Evolutionary conservation across 192 early-diverging fungal genomes (phyloP).

Genomic region (Backusella parvicylindrica): DNA sequence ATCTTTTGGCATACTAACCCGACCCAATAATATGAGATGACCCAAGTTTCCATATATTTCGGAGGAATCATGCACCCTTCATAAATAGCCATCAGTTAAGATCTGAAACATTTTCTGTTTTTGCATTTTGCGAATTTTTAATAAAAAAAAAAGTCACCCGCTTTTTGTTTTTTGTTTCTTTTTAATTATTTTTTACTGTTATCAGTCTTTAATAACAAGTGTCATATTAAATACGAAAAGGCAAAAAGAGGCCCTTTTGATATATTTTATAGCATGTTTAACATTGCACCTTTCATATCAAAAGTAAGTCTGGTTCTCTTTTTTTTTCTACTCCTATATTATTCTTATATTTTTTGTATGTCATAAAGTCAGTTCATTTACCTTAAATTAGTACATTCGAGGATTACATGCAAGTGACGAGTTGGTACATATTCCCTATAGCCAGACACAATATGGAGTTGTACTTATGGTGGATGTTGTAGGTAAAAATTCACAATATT

Average conservation of each 20-base stretch:
- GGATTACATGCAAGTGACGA: conserved; percentile 38
- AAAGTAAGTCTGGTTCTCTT: not conserved
- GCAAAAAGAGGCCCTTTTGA: not conserved
- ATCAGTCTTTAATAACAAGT: not conserved
- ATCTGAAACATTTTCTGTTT: not conserved
- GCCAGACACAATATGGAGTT: conserved; percentile 45
- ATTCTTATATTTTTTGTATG: not conserved
- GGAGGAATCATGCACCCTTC: not conserved
- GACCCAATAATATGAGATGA: not conserved
- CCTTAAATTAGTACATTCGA: conserved; percentile 38
- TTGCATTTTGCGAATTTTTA: not conserved
- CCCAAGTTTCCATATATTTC: not conserved
- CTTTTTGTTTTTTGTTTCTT: not conserved
- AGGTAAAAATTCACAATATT: conserved; percentile 15
- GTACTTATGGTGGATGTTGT: conserved; percentile 54
- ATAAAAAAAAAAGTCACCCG: not conserved
- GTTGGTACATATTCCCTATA: conserved; percentile 33
- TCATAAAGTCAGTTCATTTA: not conserved
- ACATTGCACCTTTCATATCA: conserved; percentile 1
- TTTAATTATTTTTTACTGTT: not conserved
- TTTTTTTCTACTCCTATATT: not conserved
- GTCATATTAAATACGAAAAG: not conserved
- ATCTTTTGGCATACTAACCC: not conserved
- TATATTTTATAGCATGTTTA: conserved; percentile 1
- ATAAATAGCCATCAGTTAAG: not conserved